Evolutionary conservation across 306 rosid genomes (phyloP), one percentile per base, ranked within the genome.

Genomic region (Fragaria iinumae): DNA sequence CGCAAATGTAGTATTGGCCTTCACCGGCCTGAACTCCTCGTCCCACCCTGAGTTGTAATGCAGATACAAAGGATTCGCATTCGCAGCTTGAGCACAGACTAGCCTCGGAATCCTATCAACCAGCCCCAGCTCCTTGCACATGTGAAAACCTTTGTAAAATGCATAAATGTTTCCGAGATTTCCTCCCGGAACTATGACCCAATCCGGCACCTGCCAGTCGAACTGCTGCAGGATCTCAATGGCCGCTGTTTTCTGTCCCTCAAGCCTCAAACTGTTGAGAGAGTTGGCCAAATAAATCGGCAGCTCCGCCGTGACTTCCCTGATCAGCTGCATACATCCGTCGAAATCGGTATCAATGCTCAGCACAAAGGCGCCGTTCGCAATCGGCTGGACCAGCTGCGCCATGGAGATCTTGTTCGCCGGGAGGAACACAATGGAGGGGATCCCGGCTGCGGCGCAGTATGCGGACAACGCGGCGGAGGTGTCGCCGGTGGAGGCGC

Each of bases 81-180:
- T 90, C 0, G 97, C 97, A 29, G 96, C 96, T 56, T 92, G 96
- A 62, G 97, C 97, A 82, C 93, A 92, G n/a, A 92, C 97, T 62
- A 92, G 93, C 88, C 93, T 87, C 0, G 96, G 96, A 78, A 93
- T 89, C 73, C 74, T 89, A 71, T 90, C 96, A 27, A 93, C 96
- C 47, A 93, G 87, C 5, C 97, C 97, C 11, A 93, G 76, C 11
- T 93, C 97, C 62, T 81, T 84, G 57, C 97, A 90, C 97, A 93
- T 92, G 1, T 74, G 77, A 79, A 92, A 92, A 29, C 96, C 97
- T 83, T 92, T 90, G 70, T 92, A 90, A 67, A 92, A 92, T 6
- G 97, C 97, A 86, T 92, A 92, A 5, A 92, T 92, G 32, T 92
- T 92, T 1, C 97, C 96, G 17, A 92, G 83, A 68, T 92, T 90